Percentiles rank a stretch among this genome's conserved stretches.
Conservation (phyloP, 2,329 filamentous ascomycete genomes). For the Fusarium poae region DNA sequence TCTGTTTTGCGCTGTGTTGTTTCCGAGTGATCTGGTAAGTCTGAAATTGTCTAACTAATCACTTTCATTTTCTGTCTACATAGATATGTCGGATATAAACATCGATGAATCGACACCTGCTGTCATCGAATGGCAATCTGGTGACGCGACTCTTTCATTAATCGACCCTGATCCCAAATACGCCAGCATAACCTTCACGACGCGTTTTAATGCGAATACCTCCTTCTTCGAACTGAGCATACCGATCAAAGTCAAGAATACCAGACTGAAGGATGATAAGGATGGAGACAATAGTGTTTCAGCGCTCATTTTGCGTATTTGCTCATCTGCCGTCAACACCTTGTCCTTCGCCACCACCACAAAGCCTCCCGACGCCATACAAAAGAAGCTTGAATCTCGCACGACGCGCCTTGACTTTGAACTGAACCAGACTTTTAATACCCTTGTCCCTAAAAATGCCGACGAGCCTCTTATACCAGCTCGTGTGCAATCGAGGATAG, state of each 20-base stretch:
- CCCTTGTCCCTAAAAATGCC: slow-evolving; percentile 12
- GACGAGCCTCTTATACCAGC: slow-evolving; percentile 15
- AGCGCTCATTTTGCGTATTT: not conserved
- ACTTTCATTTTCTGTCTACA: not conserved
- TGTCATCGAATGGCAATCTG: slow-evolving; percentile 4
- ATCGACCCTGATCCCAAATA: slow-evolving; percentile 1
- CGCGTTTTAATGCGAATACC: slow-evolving; percentile 3
- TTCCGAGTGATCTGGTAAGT: slow-evolving; percentile 7
- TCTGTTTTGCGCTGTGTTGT: not conserved
- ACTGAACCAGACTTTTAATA: not conserved
- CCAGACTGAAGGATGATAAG: slow-evolving; percentile 1
- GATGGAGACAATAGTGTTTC: not conserved
- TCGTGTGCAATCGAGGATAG: slow-evolving; percentile 7
- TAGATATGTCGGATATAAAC: not conserved
- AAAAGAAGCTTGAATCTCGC: slow-evolving; percentile 3
- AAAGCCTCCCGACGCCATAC: not conserved
- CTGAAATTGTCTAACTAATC: not conserved
- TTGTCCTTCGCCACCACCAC: not conserved
- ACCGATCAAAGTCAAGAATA: slow-evolving; percentile 18
- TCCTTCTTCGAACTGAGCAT: slow-evolving; percentile 15
- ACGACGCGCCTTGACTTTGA: slow-evolving; percentile 5
- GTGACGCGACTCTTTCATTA: not conserved
- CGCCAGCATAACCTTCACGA: slow-evolving; percentile 1
- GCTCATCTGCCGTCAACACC: not conserved
- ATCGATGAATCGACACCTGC: slow-evolving; percentile 2